Percentiles rank a stretch among this genome's conserved stretches.
These are phyloP conservation scores for Phytophthora niederhauseri DNA, from an alignment of 352 stramenopile genomes.

Conservation along the genomic window DNA sequence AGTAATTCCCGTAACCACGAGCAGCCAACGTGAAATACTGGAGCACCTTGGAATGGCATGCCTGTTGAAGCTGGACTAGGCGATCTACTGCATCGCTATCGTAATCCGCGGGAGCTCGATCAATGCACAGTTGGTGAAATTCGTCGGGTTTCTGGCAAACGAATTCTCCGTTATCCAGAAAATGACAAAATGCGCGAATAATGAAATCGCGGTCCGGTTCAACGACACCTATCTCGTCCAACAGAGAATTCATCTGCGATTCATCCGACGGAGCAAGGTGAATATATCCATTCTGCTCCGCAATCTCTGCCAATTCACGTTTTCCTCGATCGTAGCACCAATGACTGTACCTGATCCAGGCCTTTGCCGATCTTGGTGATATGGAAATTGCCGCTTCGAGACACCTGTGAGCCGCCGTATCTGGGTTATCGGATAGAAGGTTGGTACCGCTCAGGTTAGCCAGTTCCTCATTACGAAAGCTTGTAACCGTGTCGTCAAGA, in stretches of 20 bases:
- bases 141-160: slow-evolving; percentile 40
- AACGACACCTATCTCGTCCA: slow-evolving; percentile 48
- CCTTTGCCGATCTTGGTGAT: slow-evolving; percentile 41
- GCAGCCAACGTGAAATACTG: slow-evolving; percentile 46
- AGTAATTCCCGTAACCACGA: slow-evolving; percentile 51
- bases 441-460: not conserved
- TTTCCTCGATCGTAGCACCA: slow-evolving; percentile 74
- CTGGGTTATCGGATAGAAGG: slow-evolving; percentile 13
- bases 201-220: slow-evolving; percentile 41
- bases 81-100: slow-evolving; percentile 28
- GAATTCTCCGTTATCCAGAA: slow-evolving; percentile 59
- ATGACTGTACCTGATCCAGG: slow-evolving; percentile 70
- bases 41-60: slow-evolving; percentile 41
- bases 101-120: slow-evolving; percentile 14
- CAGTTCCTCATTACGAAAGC: not conserved
- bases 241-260: slow-evolving; percentile 35
- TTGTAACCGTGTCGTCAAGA: slow-evolving; percentile 1
- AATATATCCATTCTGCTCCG: slow-evolving; percentile 54
- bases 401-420: slow-evolving; percentile 33
- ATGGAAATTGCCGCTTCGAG: slow-evolving; percentile 45
- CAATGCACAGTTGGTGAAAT: slow-evolving; percentile 43
- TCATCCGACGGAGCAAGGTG: slow-evolving; percentile 55
- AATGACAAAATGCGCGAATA: slow-evolving; percentile 48
- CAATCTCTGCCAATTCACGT: slow-evolving; percentile 46
- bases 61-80: slow-evolving; percentile 42